Evolutionary conservation across 257 asterid species (phyloP).

Genomic region (Anisodus acutangulus): DNA sequence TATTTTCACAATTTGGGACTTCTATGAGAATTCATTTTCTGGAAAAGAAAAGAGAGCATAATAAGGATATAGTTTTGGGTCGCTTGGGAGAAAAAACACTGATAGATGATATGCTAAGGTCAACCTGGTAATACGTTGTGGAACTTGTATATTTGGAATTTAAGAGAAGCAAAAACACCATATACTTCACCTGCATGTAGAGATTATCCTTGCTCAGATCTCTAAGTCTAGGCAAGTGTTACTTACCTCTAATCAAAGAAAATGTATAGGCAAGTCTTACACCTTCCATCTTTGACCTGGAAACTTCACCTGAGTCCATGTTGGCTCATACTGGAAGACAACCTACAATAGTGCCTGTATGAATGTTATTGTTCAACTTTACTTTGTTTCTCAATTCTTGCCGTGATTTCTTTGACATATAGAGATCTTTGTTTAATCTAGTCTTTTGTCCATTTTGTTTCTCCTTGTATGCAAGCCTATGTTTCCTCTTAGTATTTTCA

Average conservation of each 20-base stretch:
- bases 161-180: neutral
- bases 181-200: neutral
- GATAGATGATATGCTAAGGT: too few species aligned
- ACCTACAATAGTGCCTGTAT: neutral
- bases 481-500: neutral
- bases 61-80: neutral
- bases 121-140: neutral
- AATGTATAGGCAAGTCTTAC: neutral
- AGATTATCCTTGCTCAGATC: neutral
- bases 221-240: conserved; percentile 4
- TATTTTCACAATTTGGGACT: neutral
- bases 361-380: neutral
- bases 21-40: neutral
- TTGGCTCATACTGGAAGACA: conserved; percentile 9
- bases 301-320: neutral
- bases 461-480: neutral
- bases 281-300: neutral
- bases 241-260: neutral
- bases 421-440: neutral
- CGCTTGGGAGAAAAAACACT: neutral
- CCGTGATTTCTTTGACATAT: neutral
- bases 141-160: neutral
- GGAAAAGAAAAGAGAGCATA: neutral
- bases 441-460: neutral
- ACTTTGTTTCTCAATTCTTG: neutral